Percentiles rank a stretch among this genome's conserved stretches.
Evolutionary conservation across 1,284 basidiomycete species (phyloP).

Genomic region (Cryptococcus hybrid): DNA sequence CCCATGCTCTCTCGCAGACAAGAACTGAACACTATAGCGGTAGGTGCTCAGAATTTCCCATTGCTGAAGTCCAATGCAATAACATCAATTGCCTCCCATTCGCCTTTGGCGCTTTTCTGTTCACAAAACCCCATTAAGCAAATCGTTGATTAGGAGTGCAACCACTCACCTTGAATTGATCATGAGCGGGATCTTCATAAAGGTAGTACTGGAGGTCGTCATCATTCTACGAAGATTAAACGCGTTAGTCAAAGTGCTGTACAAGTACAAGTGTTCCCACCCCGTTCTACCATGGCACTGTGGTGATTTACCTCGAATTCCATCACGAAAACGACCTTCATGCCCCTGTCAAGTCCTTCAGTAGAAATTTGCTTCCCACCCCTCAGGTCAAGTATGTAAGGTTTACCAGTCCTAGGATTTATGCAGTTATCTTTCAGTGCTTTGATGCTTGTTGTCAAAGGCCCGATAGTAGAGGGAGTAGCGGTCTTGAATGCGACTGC

Average conservation of each 20-base stretch:
- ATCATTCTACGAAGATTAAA: conserved; percentile 17
- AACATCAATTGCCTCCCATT: conserved; percentile 25
- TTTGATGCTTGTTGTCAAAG: conserved; percentile 24
- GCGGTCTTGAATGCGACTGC: conserved; percentile 41
- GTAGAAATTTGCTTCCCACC: conserved; percentile 38
- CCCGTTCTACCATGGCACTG: too few relatives aligned
- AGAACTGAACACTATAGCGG: too few relatives aligned
- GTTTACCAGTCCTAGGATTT: conserved; percentile 17
- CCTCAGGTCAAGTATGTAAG: conserved; percentile 30
- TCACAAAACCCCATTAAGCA: not conserved
- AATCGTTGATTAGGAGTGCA: not conserved
- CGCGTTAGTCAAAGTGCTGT: not conserved
- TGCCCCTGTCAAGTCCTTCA: conserved; percentile 34
- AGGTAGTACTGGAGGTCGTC: conserved; percentile 40
- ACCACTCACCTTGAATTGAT: conserved; percentile 35
- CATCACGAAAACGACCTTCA: conserved; percentile 41
- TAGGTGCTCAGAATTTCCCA: conserved; percentile 12
- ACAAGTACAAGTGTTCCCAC: too few relatives aligned
- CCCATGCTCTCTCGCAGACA: not conserved
- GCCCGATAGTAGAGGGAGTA: conserved; percentile 9
- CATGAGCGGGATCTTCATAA: conserved; percentile 34
- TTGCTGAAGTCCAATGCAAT: conserved; percentile 38
- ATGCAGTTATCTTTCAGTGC: conserved; percentile 26
- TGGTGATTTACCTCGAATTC: conserved; percentile 27
- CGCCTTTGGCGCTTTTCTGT: conserved; percentile 10